A percentile compares a stretch with the other conserved stretches of the same genome.
Conservation (phyloP, 2,329 filamentous ascomycete genomes). For the Madurella mycetomatis region DNA sequence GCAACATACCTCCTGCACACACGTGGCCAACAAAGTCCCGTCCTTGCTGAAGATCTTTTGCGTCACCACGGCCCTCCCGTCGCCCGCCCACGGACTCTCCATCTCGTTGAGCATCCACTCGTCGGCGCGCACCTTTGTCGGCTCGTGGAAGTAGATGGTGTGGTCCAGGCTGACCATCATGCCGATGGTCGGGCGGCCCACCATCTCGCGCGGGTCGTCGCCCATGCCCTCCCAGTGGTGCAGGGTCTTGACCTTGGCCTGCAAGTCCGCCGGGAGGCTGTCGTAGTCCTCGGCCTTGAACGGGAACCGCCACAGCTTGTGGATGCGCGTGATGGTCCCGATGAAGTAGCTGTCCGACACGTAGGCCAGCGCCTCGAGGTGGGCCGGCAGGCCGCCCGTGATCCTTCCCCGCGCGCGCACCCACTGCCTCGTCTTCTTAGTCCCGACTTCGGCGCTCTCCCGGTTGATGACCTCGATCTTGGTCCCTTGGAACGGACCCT, state of each 20-base stretch:
- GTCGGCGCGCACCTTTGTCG: slow-evolving; percentile 53
- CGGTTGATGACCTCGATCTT: slow-evolving; percentile 39
- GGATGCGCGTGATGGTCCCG: slow-evolving; percentile 76
- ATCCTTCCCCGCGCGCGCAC: slow-evolving; percentile 71
- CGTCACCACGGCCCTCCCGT: slow-evolving; percentile 70
- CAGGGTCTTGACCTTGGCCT: slow-evolving; percentile 35
- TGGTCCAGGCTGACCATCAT: slow-evolving; percentile 85
- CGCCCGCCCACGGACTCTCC: slow-evolving; percentile 74
- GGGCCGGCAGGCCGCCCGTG: slow-evolving; percentile 73
- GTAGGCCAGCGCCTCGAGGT: slow-evolving; percentile 85
- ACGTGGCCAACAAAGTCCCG: slow-evolving; percentile 70
- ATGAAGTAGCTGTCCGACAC: slow-evolving; percentile 93
- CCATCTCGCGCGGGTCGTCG: slow-evolving; percentile 38
- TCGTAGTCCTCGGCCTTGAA: slow-evolving; percentile 45
- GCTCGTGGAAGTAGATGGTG: slow-evolving; percentile 64
- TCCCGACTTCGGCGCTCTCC: slow-evolving; percentile 51
- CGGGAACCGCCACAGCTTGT: slow-evolving; percentile 72
- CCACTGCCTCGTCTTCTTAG: slow-evolving; percentile 69
- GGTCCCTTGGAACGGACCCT: slow-evolving; percentile 46
- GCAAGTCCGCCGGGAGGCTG: slow-evolving; percentile 37
- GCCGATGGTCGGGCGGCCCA: slow-evolving; percentile 57
- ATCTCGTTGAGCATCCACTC: slow-evolving; percentile 80
- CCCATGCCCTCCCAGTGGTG: slow-evolving; percentile 38
- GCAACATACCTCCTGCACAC: slow-evolving; percentile 66
- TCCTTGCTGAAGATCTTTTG: slow-evolving; percentile 69